Percentiles rank a stretch among this genome's conserved stretches.
Evolutionary conservation across 2,329 filamentous ascomycete genomes (phyloP).

Genomic region (Penicillium capsulatum): DNA sequence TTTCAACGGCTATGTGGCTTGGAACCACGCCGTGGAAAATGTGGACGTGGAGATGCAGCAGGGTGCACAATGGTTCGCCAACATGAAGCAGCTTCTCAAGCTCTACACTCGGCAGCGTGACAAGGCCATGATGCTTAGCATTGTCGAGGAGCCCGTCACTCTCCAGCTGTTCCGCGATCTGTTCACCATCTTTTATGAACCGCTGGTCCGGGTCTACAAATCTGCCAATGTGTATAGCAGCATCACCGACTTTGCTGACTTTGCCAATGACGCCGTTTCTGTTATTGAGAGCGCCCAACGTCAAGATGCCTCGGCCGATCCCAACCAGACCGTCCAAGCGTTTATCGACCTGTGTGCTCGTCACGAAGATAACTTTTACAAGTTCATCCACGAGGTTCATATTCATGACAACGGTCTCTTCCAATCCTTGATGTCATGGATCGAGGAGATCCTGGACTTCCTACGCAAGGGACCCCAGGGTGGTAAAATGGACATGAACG

Average conservation of each 20-base stretch:
- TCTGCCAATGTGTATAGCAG: constrained; percentile 97
- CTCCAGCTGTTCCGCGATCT: constrained; percentile 92
- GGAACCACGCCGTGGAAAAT: constrained; percentile 91
- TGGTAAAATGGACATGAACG: constrained; percentile 90
- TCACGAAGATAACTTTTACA: constrained; percentile 97
- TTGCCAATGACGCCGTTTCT: constrained; percentile 87
- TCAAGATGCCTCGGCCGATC: constrained; percentile 85
- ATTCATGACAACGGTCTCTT: constrained; percentile 95
- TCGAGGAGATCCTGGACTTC: constrained; percentile 92
- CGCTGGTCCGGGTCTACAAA: constrained; percentile 94
- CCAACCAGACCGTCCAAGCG: constrained; percentile 95
- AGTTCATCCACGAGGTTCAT: constrained; percentile 97
- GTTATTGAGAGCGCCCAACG: constrained; percentile 66
- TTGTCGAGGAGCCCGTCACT: constrained; percentile 96
- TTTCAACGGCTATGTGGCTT: constrained; percentile 93
- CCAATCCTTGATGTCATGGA: constrained; percentile 93
- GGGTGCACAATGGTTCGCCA: constrained; percentile 86
- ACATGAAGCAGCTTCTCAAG: constrained; percentile 92
- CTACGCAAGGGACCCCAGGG: constrained; percentile 77
- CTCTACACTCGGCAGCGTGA: constrained; percentile 85
- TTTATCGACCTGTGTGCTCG: constrained; percentile 96
- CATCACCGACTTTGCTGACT: constrained; percentile 91
- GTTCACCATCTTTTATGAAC: constrained; percentile 98
- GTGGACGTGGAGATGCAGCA: constrained; percentile 79
- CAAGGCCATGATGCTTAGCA: constrained; percentile 92